Conservation (phyloP, 306 rosid genomes). For the Malus sieversii region DNA sequence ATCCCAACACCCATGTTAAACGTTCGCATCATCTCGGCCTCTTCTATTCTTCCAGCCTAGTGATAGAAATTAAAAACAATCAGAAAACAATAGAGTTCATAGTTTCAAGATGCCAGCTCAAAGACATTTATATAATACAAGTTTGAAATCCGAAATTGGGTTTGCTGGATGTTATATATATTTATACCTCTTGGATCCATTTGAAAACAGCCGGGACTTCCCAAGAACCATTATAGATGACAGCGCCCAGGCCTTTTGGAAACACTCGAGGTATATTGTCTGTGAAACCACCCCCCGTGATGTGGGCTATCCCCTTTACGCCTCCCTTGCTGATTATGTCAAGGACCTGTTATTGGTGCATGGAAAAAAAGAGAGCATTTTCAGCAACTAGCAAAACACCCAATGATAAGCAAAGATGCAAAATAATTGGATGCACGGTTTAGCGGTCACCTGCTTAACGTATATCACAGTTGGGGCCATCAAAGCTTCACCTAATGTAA, state of each 20-base stretch:
- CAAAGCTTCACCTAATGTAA: slow-evolving; percentile 72
- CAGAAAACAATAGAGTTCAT: background rate
- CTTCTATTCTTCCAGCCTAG: slow-evolving; percentile 72
- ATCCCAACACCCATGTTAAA: slow-evolving; percentile 93
- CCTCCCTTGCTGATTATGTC: slow-evolving; percentile 74
- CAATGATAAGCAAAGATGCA: background rate
- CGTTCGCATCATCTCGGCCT: slow-evolving; percentile 70
- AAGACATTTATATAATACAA: background rate
- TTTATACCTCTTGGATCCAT: slow-evolving; percentile 89
- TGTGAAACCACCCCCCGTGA: slow-evolving; percentile 92
- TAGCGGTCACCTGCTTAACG: slow-evolving; percentile 63
- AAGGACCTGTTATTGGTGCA: slow-evolving; percentile 50
- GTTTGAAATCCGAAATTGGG: background rate
- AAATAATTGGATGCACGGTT: background rate
- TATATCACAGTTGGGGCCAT: slow-evolving; percentile 84
- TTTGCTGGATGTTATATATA: background rate
- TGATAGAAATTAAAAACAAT: background rate
- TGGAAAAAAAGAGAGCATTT: background rate
- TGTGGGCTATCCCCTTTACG: slow-evolving; percentile 79
- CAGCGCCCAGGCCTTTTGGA: slow-evolving; percentile 78
- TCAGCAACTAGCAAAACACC: background rate
- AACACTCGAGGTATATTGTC: slow-evolving; percentile 88
- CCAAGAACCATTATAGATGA: slow-evolving; percentile 60
- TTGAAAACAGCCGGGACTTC: slow-evolving; percentile 60
- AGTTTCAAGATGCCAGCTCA: background rate